phyloP scores from a whole-genome alignment of 2,329 filamentous ascomycete genomes.

The Fusarium incarnatum region DNA sequence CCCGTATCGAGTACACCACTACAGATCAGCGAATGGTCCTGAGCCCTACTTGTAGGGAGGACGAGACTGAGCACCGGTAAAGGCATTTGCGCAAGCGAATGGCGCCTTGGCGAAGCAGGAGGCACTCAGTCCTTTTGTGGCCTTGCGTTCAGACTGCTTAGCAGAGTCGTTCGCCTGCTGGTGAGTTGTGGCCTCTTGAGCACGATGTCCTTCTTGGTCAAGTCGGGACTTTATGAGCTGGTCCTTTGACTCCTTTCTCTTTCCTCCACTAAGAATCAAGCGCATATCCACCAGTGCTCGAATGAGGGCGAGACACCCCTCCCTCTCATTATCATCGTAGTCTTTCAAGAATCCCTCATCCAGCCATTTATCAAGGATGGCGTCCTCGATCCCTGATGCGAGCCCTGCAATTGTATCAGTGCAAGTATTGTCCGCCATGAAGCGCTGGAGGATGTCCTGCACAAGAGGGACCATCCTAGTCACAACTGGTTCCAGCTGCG shows the following conservation, averaged over 20 bases:
- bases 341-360: slow-evolving; percentile 40
- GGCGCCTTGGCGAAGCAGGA: slow-evolving; percentile 32
- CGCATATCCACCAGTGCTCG: slow-evolving; percentile 25
- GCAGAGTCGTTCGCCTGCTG: neutral
- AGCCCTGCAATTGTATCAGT: slow-evolving; percentile 36
- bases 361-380: slow-evolving; percentile 44
- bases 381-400: slow-evolving; percentile 44
- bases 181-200: neutral
- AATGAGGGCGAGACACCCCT: slow-evolving; percentile 38
- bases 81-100: slow-evolving; percentile 5
- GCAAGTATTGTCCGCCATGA: neutral
- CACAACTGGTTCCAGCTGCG: neutral
- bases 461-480: slow-evolving; percentile 18
- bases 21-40: neutral
- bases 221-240: neutral
- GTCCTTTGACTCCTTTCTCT: neutral
- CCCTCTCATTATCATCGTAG: slow-evolving; percentile 41
- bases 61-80: slow-evolving; percentile 20
- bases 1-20: neutral
- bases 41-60: slow-evolving; percentile 4
- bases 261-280: neutral
- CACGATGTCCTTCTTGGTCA: neutral
- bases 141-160: neutral
- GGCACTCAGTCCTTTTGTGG: slow-evolving; percentile 29
- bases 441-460: slow-evolving; percentile 10